Percentiles rank a stretch among this genome's conserved stretches.
These are phyloP conservation scores for Coemansia umbellata DNA, from an alignment of 192 early-diverging fungal genomes.

Conservation along the genomic window DNA sequence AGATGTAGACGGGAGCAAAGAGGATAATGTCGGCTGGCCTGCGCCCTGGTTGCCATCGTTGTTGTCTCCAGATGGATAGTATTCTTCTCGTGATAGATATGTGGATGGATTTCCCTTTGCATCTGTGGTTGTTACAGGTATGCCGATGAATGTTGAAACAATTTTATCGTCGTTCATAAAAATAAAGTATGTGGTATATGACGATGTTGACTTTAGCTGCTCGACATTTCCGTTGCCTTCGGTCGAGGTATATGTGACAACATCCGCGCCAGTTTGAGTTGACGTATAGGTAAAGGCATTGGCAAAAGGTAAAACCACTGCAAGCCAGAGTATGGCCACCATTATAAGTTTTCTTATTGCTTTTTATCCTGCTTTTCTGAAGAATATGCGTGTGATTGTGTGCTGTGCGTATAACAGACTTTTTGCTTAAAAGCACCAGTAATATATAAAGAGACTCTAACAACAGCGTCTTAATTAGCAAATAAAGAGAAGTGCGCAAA, in stretches of 20 bases:
- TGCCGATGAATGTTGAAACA: slow-evolving; percentile 30
- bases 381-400: too few species aligned
- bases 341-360: too few species aligned
- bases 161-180: slow-evolving; percentile 31
- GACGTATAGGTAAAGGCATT: slow-evolving; percentile 22
- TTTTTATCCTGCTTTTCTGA: too few species aligned
- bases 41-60: not conserved
- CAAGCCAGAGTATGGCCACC: not conserved
- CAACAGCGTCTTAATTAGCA: too few species aligned
- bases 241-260: slow-evolving; percentile 16
- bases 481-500: too few species aligned
- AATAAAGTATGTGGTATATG: slow-evolving; percentile 34
- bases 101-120: slow-evolving; percentile 13
- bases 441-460: too few species aligned
- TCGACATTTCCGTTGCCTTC: slow-evolving; percentile 2
- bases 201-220: slow-evolving; percentile 5
- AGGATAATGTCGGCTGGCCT: too few species aligned
- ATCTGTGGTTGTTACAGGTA: slow-evolving; percentile 31
- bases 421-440: too few species aligned
- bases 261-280: not conserved
- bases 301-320: not conserved
- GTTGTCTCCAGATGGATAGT: not conserved
- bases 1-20: too few species aligned
- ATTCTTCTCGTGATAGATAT: slow-evolving; percentile 15
- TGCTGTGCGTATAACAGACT: too few species aligned